These are phyloP conservation scores for Paramecium tetraurelia DNA, from an alignment of 73 alveolate species.

Conservation along the genomic window DNA sequence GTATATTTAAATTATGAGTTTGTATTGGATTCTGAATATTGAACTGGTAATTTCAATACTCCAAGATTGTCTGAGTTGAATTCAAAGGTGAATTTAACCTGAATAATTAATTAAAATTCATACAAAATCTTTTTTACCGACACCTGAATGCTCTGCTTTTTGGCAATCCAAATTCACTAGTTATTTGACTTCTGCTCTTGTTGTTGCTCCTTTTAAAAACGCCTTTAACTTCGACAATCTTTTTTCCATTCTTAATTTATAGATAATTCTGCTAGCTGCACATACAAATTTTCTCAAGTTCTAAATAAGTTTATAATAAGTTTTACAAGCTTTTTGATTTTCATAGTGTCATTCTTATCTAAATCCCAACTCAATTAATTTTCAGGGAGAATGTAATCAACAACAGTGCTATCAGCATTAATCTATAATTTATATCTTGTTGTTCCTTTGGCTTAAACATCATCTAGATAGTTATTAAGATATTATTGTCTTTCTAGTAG, in stretches of 20 bases:
- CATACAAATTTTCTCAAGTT: conserved; percentile 51
- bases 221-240: conserved; percentile 29
- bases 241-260: conserved; percentile 53
- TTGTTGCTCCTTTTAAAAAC: conserved; percentile 34
- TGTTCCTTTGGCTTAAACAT: conserved; percentile 44
- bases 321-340: conserved; percentile 30
- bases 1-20: conserved; percentile 32
- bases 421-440: conserved; percentile 23
- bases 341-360: conserved; percentile 57
- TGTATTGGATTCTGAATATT: conserved; percentile 44
- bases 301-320: not conserved
- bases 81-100: conserved; percentile 52
- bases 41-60: conserved; percentile 7
- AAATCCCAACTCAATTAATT: conserved; percentile 40
- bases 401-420: conserved; percentile 41
- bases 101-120: not conserved
- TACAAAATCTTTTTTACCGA: conserved; percentile 60
- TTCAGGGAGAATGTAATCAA: conserved; percentile 10
- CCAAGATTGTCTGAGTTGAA: conserved; percentile 35
- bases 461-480: not conserved
- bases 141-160: conserved; percentile 60
- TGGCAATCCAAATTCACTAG: conserved; percentile 52
- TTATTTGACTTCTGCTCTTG: conserved; percentile 50
- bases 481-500: conserved; percentile 36
- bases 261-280: conserved; percentile 55